Conservation (phyloP, 2,329 filamentous ascomycete genomes). For the Aspergillus japonicus region DNA sequence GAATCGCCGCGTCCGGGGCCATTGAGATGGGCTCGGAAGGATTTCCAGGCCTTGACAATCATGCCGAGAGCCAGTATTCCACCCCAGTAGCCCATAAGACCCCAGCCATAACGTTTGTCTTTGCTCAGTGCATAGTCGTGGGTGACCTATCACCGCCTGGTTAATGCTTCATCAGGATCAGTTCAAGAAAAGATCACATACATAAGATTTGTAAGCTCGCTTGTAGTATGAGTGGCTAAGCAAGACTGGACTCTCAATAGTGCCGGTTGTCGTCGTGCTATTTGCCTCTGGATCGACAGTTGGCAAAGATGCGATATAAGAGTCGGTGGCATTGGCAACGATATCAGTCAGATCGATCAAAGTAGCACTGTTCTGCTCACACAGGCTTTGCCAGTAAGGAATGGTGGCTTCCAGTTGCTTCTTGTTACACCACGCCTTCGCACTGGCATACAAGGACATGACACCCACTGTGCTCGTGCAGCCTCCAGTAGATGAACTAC, state of each 20-base stretch:
- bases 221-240: slow-evolving; percentile 13
- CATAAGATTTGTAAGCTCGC: slow-evolving; percentile 9
- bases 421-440: slow-evolving; percentile 9
- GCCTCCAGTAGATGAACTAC: not conserved
- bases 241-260: slow-evolving; percentile 3
- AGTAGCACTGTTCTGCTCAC: slow-evolving; percentile 1
- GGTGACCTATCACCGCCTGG: slow-evolving; percentile 7
- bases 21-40: not conserved
- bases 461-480: slow-evolving; percentile 2
- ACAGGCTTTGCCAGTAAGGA: slow-evolving; percentile 8
- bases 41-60: slow-evolving; percentile 1
- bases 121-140: slow-evolving; percentile 14
- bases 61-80: slow-evolving; percentile 12
- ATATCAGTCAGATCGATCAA: slow-evolving; percentile 1
- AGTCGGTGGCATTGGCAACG: slow-evolving; percentile 2
- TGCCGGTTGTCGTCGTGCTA: slow-evolving; percentile 3
- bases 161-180: not conserved
- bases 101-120: slow-evolving; percentile 15
- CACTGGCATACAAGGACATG: slow-evolving; percentile 9
- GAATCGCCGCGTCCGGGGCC: not conserved
- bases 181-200: not conserved
- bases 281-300: slow-evolving; percentile 8
- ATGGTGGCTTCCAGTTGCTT: slow-evolving; percentile 1
- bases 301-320: slow-evolving; percentile 4
- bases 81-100: slow-evolving; percentile 19